Percentiles rank a stretch among this genome's conserved stretches.
These are phyloP conservation scores for Citrus hindsii DNA, from an alignment of 345 rosid species.

Conservation along the genomic window DNA sequence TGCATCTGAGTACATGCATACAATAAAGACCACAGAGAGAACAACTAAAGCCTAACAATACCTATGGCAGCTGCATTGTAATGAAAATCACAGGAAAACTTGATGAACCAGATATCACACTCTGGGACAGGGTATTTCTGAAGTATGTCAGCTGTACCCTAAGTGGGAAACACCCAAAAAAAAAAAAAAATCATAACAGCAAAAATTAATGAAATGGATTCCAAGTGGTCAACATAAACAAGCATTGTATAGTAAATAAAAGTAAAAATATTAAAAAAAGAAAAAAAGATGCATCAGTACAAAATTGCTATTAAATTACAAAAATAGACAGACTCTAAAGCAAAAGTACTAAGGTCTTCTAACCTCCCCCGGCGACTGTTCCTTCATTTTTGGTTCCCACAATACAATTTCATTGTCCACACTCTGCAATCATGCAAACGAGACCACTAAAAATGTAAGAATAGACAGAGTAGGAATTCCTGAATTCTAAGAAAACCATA, in stretches of 20 bases:
- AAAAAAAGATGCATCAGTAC: neutral
- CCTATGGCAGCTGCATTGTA: slow-evolving; percentile 78
- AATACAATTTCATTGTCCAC: slow-evolving; percentile 93
- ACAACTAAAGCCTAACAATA: slow-evolving; percentile 17
- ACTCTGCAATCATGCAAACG: slow-evolving; percentile 52
- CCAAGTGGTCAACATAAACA: neutral
- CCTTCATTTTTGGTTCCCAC: slow-evolving; percentile 96
- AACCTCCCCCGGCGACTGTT: slow-evolving; percentile 98
- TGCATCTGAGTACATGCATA: neutral
- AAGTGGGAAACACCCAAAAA: neutral
- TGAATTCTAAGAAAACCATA: neutral
- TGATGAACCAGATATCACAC: slow-evolving; percentile 97
- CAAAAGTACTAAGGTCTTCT: slow-evolving; percentile 8
- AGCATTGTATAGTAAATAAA: neutral
- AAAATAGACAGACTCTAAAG: neutral
- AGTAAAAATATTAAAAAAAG: neutral
- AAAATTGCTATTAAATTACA: neutral
- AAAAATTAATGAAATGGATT: neutral
- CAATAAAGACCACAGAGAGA: neutral
- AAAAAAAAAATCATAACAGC: neutral
- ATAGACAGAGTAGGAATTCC: neutral
- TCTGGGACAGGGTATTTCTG: slow-evolving; percentile 88
- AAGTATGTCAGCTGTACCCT: slow-evolving; percentile 90
- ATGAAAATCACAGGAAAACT: slow-evolving; percentile 88
- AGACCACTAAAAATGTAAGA: slow-evolving; percentile 7